These are phyloP conservation scores for Penicillium sp. DNA, from an alignment of 2,329 filamentous ascomycete species.

Conservation along the genomic window DNA sequence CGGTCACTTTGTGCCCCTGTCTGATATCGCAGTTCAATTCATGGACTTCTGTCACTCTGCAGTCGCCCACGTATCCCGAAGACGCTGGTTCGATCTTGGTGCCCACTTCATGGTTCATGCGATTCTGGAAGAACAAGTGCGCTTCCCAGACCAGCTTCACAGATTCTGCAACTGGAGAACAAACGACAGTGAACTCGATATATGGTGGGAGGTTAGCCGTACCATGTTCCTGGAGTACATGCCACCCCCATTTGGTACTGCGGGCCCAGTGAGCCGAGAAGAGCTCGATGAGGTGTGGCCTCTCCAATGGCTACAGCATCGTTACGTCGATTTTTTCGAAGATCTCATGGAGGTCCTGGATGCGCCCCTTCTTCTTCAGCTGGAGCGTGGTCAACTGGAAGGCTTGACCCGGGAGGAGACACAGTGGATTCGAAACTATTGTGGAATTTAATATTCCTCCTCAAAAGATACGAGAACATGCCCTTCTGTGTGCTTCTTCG, in stretches of 20 bases:
- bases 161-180: constrained; percentile 50
- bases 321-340: constrained; percentile 44
- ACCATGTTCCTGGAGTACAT: constrained; percentile 20
- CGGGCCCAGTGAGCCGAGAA: constrained; percentile 25
- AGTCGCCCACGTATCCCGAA: constrained; percentile 28
- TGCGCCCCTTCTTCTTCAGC: constrained; percentile 52
- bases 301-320: constrained; percentile 14
- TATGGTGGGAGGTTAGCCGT: constrained; percentile 33
- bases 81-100: constrained; percentile 48
- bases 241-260: constrained; percentile 14
- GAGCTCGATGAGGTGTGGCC: constrained; percentile 29
- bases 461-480: not conserved
- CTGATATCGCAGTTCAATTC: constrained; percentile 50
- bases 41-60: constrained; percentile 49
- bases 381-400: constrained; percentile 50
- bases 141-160: constrained; percentile 38
- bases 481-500: not conserved
- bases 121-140: constrained; percentile 49
- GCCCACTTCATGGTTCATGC: constrained; percentile 53
- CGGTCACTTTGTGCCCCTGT: constrained; percentile 30
- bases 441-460: not conserved
- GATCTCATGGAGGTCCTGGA: constrained; percentile 46
- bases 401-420: constrained; percentile 43
- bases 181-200: constrained; percentile 33
- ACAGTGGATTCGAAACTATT: constrained; percentile 7